Evolutionary conservation across 2,329 filamentous ascomycete species (phyloP).

Genomic region (Ascochyta clinopodiicola): DNA sequence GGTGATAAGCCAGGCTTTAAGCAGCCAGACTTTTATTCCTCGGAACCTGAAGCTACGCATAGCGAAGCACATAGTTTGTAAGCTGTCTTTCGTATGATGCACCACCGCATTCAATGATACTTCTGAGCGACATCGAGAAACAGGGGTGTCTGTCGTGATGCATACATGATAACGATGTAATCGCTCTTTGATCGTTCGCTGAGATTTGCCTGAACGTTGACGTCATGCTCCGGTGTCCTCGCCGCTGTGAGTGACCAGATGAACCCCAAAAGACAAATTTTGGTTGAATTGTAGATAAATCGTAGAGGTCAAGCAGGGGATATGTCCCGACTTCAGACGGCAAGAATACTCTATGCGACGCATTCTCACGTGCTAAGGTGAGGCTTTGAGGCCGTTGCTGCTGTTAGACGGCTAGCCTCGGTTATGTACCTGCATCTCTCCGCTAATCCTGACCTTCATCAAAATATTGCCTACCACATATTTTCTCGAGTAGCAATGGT

Average conservation of each 20-base stretch:
- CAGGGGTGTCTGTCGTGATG: neutral
- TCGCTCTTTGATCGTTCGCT: too few species aligned
- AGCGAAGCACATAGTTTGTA: neutral
- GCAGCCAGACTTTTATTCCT: neutral
- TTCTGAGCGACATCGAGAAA: neutral
- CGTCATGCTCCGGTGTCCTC: neutral
- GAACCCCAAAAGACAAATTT: too few species aligned
- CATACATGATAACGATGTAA: neutral
- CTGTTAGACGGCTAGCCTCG: constrained; percentile 3
- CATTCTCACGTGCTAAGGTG: neutral
- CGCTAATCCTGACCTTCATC: neutral
- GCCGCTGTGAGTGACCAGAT: too few species aligned
- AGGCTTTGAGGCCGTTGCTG: neutral
- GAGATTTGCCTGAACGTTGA: neutral
- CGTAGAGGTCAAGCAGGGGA: too few species aligned
- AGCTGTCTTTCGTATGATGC: neutral
- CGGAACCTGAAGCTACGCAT: neutral
- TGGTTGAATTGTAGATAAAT: too few species aligned
- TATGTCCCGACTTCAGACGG: too few species aligned
- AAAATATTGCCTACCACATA: constrained; percentile 5
- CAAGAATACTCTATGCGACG: neutral
- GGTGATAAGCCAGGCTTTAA: neutral
- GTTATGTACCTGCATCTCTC: constrained; percentile 15
- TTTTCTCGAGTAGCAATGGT: constrained; percentile 31
- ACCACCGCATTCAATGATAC: neutral